These are phyloP conservation scores for Arxiozyma slooffiae DNA, from an alignment of 1,139 yeast genomes.

Conservation along the genomic window DNA sequence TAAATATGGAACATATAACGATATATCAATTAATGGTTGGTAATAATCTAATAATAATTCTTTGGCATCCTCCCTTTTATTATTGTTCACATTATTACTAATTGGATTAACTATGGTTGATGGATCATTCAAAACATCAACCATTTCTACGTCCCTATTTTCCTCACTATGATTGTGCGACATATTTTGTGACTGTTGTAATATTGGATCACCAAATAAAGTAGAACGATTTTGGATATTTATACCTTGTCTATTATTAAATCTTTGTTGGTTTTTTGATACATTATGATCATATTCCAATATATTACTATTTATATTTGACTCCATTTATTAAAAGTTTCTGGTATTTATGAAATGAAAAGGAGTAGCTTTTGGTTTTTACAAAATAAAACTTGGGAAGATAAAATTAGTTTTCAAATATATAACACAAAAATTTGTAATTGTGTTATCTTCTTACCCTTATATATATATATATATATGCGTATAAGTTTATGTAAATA, in stretches of 20 bases:
- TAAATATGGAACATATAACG: constrained; percentile 5
- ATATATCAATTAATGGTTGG: constrained; percentile 1
- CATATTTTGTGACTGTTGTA: background rate
- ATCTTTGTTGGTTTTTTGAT: background rate
- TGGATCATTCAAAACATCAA: background rate
- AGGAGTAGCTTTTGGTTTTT: background rate
- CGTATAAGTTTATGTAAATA: background rate
- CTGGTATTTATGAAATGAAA: too few species aligned
- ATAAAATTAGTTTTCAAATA: background rate
- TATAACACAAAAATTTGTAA: background rate
- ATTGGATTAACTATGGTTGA: background rate
- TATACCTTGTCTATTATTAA: background rate
- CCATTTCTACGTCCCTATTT: background rate
- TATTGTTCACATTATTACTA: background rate
- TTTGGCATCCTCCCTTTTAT: background rate
- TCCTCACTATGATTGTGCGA: background rate
- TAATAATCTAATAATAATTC: background rate
- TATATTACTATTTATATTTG: background rate
- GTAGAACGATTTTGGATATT: background rate
- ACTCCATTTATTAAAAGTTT: background rate
- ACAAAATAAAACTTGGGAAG: too few species aligned
- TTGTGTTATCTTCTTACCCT: background rate
- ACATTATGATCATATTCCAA: background rate
- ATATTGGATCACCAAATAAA: background rate
- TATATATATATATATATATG: too few species aligned